Evolutionary conservation across 192 early-diverging fungal species (phyloP).

Genomic region (Gamsiella multidivaricata): DNA sequence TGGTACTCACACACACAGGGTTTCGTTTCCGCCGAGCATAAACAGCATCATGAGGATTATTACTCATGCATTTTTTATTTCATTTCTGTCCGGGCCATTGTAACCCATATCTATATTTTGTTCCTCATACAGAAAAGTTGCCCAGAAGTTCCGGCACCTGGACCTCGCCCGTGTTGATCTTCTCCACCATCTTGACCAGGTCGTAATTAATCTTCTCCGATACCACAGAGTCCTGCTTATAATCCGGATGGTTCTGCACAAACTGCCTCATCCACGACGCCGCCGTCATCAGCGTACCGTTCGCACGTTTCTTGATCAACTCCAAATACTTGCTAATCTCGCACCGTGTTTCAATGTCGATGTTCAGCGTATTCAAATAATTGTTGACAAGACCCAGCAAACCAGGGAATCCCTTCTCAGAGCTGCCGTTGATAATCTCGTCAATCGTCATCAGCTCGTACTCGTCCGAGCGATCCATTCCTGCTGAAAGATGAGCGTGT

Average conservation of each 20-base stretch:
- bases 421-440: conserved; percentile 92
- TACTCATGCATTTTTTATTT: neutral
- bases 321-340: conserved; percentile 80
- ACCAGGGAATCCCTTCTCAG: conserved; percentile 77
- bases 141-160: conserved; percentile 63
- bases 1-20: too few relatives aligned
- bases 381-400: conserved; percentile 84
- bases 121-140: conserved; percentile 37
- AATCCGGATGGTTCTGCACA: conserved; percentile 86
- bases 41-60: too few relatives aligned
- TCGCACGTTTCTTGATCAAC: conserved; percentile 83
- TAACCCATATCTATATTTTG: neutral
- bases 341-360: conserved; percentile 75
- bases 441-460: conserved; percentile 84
- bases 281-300: conserved; percentile 84
- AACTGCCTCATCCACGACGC: conserved; percentile 93
- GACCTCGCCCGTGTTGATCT: conserved; percentile 66
- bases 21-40: too few relatives aligned
- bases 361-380: conserved; percentile 82
- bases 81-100: too few relatives aligned
- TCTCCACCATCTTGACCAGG: conserved; percentile 71
- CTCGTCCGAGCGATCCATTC: conserved; percentile 56
- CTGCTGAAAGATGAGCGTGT: conserved; percentile 1
- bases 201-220: conserved; percentile 88
- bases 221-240: conserved; percentile 92